Evolutionary conservation across 768 basidiomycete species (phyloP).

Genomic region (Mycena filopes): DNA sequence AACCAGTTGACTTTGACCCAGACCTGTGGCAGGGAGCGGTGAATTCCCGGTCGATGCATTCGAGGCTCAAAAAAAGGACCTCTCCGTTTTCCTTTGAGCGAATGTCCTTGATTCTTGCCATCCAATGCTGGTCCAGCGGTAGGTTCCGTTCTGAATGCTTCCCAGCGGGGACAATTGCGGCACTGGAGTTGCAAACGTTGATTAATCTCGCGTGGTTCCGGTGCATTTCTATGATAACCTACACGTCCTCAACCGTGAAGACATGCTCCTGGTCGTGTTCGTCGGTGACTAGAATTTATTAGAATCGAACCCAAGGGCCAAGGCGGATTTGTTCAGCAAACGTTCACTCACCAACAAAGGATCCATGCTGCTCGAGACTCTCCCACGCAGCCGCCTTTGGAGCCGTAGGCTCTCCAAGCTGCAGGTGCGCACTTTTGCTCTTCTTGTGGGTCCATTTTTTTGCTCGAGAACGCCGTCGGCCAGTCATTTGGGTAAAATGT

Average conservation of each 20-base stretch:
- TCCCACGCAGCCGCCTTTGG: neutral
- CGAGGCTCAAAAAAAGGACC: neutral
- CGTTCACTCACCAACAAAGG: constrained; percentile 2
- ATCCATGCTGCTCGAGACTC: neutral
- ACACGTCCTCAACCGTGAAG: neutral
- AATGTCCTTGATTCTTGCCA: constrained; percentile 12
- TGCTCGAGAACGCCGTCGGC: neutral
- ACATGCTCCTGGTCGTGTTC: neutral
- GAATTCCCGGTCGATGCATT: neutral
- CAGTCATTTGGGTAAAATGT: neutral
- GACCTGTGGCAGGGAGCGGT: constrained; percentile 8
- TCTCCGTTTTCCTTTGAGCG: neutral
- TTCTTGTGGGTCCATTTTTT: constrained; percentile 10
- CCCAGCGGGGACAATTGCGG: neutral
- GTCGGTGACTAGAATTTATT: neutral
- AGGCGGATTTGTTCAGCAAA: no score
- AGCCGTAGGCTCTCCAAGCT: neutral
- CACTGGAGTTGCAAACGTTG: neutral
- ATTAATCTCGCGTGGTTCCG: no score
- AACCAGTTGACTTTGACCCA: constrained; percentile 27
- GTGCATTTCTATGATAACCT: no score
- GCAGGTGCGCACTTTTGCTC: neutral
- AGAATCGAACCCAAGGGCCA: no score
- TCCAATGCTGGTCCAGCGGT: neutral
- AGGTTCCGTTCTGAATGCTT: neutral